Evolutionary conservation across 495 filamentous ascomycete species (phyloP).

Genomic region (Xylaria sp.): DNA sequence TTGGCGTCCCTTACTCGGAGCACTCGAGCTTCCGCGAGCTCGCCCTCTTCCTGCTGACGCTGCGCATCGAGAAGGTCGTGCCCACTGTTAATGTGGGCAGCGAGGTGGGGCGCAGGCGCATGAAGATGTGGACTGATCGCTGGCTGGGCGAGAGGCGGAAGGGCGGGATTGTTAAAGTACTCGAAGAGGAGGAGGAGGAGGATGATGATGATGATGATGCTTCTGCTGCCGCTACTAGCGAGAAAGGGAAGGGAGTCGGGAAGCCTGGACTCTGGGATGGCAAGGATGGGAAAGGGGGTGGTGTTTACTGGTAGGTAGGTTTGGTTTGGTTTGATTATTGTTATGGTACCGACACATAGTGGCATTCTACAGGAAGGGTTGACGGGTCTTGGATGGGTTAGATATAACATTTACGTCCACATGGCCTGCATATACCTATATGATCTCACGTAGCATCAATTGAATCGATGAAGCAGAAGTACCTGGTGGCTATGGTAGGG

Average conservation of each 20-base stretch:
- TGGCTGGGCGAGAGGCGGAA: constrained; percentile 87
- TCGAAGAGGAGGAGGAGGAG: constrained; percentile 39
- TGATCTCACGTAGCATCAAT: background rate
- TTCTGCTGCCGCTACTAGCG: too few relatives aligned
- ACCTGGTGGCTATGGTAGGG: background rate
- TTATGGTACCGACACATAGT: background rate
- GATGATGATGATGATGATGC: constrained; percentile 35
- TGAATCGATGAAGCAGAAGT: background rate
- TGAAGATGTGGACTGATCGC: constrained; percentile 90
- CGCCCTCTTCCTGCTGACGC: constrained; percentile 86
- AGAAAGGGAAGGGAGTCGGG: constrained; percentile 29
- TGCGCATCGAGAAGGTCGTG: constrained; percentile 86
- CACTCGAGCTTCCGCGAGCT: constrained; percentile 94
- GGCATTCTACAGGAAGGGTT: background rate
- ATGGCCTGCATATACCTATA: background rate
- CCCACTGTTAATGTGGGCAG: constrained; percentile 93
- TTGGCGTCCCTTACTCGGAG: constrained; percentile 93
- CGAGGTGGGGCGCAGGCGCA: constrained; percentile 67
- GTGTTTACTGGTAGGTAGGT: constrained; percentile 50
- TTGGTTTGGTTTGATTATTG: background rate
- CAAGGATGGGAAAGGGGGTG: constrained; percentile 50
- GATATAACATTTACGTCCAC: background rate
- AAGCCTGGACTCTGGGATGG: constrained; percentile 47
- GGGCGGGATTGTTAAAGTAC: constrained; percentile 71
- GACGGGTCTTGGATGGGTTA: background rate